These are phyloP conservation scores for Cyclocybe aegerita DNA, from an alignment of 768 basidiomycete species.

Conservation along the genomic window DNA sequence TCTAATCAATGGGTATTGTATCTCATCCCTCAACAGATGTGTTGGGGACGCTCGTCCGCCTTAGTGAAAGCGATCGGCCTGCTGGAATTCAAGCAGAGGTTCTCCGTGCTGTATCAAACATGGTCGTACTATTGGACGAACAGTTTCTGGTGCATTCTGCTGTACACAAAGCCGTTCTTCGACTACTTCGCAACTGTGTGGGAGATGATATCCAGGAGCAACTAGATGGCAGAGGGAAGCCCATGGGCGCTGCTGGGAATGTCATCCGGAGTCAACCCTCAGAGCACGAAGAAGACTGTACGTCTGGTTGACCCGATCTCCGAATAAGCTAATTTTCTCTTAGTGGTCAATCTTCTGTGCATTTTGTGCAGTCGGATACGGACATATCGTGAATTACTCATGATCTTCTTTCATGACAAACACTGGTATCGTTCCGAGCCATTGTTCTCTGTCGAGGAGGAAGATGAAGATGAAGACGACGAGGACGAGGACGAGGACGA, in stretches of 20 bases:
- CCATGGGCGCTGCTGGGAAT: constrained; percentile 84
- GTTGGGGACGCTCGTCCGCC: constrained; percentile 77
- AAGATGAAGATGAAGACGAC: constrained; percentile 65
- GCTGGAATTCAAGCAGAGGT: constrained; percentile 92
- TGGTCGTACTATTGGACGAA: constrained; percentile 90
- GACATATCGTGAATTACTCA: constrained; percentile 83
- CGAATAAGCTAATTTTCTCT: constrained; percentile 6
- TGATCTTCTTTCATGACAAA: constrained; percentile 98
- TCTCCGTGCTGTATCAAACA: constrained; percentile 81
- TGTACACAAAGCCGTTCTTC: constrained; percentile 84
- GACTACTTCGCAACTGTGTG: constrained; percentile 82
- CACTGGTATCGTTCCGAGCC: constrained; percentile 82
- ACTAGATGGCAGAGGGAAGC: constrained; percentile 69
- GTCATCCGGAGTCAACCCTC: constrained; percentile 70
- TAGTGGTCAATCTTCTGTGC: constrained; percentile 91
- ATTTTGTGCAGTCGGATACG: constrained; percentile 91
- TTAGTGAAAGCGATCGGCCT: constrained; percentile 84
- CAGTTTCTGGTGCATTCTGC: constrained; percentile 91
- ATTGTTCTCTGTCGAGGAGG: constrained; percentile 73
- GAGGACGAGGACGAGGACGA: constrained; percentile 52
- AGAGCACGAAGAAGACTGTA: constrained; percentile 87
- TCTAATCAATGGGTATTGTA: neutral
- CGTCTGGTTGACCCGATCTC: neutral
- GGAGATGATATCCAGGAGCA: constrained; percentile 93
- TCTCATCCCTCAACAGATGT: constrained; percentile 53